Conservation (phyloP, 345 rosid genomes). For the Aquilaria sinensis region DNA sequence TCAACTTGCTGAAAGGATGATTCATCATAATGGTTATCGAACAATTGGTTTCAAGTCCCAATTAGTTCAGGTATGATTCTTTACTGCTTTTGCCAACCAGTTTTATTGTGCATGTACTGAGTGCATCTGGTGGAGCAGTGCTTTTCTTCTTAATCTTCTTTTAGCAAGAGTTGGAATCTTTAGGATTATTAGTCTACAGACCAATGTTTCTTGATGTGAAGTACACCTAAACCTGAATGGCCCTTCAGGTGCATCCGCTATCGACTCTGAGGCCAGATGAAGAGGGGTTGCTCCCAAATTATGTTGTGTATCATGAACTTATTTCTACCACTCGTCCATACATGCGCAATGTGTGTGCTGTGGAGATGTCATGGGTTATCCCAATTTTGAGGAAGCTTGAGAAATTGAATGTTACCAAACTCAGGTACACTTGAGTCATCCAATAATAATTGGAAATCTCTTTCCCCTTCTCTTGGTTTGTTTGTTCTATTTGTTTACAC, state of each 20-base stretch:
- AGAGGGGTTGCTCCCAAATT: constrained; percentile 67
- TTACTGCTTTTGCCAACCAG: constrained; percentile 3
- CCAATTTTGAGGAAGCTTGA: constrained; percentile 69
- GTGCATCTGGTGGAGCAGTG: background rate
- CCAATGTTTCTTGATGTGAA: constrained; percentile 11
- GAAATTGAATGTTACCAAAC: constrained; percentile 49
- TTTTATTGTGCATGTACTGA: background rate
- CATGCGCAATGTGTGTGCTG: constrained; percentile 68
- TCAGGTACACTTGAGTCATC: constrained; percentile 46
- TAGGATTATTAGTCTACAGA: constrained; percentile 7
- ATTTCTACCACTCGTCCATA: constrained; percentile 74
- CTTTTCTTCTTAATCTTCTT: too few species aligned
- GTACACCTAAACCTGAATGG: too few species aligned
- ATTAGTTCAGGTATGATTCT: constrained; percentile 64
- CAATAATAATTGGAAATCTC: background rate
- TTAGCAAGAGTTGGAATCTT: too few species aligned
- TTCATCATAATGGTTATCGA: constrained; percentile 83
- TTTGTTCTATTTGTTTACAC: background rate
- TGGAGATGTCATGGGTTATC: constrained; percentile 67
- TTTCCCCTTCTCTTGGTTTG: background rate
- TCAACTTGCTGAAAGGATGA: constrained; percentile 89
- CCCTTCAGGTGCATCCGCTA: constrained; percentile 71
- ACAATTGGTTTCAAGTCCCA: constrained; percentile 71
- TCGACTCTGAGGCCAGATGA: constrained; percentile 63
- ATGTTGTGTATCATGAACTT: constrained; percentile 81